Base-by-base conservation (phyloP, 805 yeast species). In the Candida ascalaphidarum region DNA sequence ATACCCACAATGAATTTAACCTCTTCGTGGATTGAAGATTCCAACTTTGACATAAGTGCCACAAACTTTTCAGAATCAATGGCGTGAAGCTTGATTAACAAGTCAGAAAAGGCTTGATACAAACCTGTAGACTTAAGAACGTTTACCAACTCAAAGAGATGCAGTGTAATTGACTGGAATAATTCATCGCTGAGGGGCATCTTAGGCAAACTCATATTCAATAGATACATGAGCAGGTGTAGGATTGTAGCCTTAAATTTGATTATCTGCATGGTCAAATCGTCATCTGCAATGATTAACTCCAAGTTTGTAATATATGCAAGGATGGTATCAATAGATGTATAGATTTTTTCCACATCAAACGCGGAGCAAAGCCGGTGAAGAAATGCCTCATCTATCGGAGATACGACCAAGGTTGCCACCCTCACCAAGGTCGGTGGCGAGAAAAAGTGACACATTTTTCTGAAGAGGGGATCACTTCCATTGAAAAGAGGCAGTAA, bases 191-290 rank as follows among this genome's bases (percentile, higher is more conserved):
- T 46, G 4, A 62, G 54, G 0, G 67, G 62, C 16, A 58, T 44
- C 29, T 43, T 43, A 9, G 52, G 44, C 16, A 50, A 38, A 1
- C 54, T 47, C n/a, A 35, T 28, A 11, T 32, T 26, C 29, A 61
- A 44, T 14, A 58, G 46, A 11, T 38, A 43, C 23, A 58, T 43
- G 6, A 60, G 34, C 43, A 41, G 46, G 10, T 34, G 29, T 13
- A 54, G 39, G 11, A 63, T 48, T 2, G 33, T 43, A 8, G 49
- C 39, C 30, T 60, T 60, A 32, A 36, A 48, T 23, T 52, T 50
- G 14, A 59, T 55, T 7, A 60, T 41, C 35, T 61, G 71, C 50
- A 53, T 55, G 4, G 58, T 45, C 32, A 59, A 44, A n/a, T 38
- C 40, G 12, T 45, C 50, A 13, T 51, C 51, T 20, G 47, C 55